phyloP scores from a whole-genome alignment of 129 eudicot species.

The Lactuca sativa region DNA sequence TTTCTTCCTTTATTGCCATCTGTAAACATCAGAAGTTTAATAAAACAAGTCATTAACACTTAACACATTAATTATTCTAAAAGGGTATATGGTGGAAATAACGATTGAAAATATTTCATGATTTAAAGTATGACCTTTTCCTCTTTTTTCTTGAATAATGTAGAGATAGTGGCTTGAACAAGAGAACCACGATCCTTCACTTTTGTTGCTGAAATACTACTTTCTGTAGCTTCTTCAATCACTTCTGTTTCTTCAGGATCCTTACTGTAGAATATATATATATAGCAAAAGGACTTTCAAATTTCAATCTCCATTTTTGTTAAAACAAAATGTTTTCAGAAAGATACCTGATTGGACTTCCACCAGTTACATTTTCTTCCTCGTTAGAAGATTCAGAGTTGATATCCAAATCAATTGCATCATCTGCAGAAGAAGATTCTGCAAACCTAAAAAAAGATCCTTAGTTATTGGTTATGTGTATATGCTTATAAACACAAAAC shows the following conservation, averaged over 20 bases:
- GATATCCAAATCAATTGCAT: constrained; percentile 44
- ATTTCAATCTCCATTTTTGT: constrained; percentile 37
- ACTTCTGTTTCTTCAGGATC: constrained; percentile 33
- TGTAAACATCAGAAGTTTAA: constrained; percentile 33
- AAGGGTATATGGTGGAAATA: background rate
- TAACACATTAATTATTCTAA: background rate
- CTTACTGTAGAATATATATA: constrained; percentile 31
- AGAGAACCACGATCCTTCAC: constrained; percentile 46
- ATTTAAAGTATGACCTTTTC: constrained; percentile 51
- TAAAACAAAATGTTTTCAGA: constrained; percentile 38
- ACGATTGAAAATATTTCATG: background rate
- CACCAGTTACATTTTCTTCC: constrained; percentile 50
- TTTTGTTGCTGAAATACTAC: constrained; percentile 30
- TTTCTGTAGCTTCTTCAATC: constrained; percentile 24
- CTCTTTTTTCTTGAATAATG: constrained; percentile 82
- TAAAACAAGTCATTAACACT: constrained; percentile 10
- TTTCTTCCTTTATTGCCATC: constrained; percentile 41
- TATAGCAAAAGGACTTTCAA: constrained; percentile 25
- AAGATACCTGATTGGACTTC: constrained; percentile 14
- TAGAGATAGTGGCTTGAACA: constrained; percentile 83
- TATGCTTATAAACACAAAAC: constrained; percentile 3
- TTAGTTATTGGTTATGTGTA: background rate
- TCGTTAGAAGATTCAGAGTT: constrained; percentile 43
- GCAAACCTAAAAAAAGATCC: constrained; percentile 47
- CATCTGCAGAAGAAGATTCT: constrained; percentile 83